phyloP scores from a whole-genome alignment of 1,139 yeast species.

The Taphrina wiesneri region DNA sequence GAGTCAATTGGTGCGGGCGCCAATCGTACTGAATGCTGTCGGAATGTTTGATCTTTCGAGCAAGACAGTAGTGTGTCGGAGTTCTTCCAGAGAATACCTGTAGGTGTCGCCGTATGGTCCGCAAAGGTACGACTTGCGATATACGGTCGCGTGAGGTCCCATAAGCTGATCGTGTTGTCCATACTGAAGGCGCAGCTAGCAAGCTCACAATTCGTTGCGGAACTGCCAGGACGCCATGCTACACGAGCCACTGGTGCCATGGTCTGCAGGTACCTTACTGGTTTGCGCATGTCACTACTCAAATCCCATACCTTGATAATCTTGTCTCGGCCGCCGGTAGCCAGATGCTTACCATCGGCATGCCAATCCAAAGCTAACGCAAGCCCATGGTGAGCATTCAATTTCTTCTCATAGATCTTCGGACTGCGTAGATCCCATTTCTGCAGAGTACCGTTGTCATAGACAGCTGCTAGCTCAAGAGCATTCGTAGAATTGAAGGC shows the following conservation, averaged over 20 bases:
- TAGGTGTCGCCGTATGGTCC: slow-evolving; percentile 53
- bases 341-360: slow-evolving; percentile 75
- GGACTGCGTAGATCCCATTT: slow-evolving; percentile 75
- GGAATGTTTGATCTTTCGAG: slow-evolving; percentile 57
- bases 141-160: slow-evolving; percentile 70
- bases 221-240: slow-evolving; percentile 57
- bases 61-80: slow-evolving; percentile 56
- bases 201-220: slow-evolving; percentile 50
- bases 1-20: slow-evolving; percentile 58
- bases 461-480: slow-evolving; percentile 65
- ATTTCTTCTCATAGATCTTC: slow-evolving; percentile 56
- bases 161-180: slow-evolving; percentile 71
- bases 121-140: slow-evolving; percentile 71
- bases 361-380: slow-evolving; percentile 89
- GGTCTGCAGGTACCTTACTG: slow-evolving; percentile 71
- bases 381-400: slow-evolving; percentile 90
- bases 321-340: slow-evolving; percentile 92
- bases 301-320: slow-evolving; percentile 78
- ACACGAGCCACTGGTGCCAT: slow-evolving; percentile 77
- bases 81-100: slow-evolving; percentile 56
- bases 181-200: slow-evolving; percentile 73
- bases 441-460: slow-evolving; percentile 84
- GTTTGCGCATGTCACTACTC: slow-evolving; percentile 53
- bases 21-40: slow-evolving; percentile 57
- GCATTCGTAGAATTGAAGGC: slow-evolving; percentile 49